Conservation (phyloP, 345 rosid species). For the Isatis tinctoria region DNA sequence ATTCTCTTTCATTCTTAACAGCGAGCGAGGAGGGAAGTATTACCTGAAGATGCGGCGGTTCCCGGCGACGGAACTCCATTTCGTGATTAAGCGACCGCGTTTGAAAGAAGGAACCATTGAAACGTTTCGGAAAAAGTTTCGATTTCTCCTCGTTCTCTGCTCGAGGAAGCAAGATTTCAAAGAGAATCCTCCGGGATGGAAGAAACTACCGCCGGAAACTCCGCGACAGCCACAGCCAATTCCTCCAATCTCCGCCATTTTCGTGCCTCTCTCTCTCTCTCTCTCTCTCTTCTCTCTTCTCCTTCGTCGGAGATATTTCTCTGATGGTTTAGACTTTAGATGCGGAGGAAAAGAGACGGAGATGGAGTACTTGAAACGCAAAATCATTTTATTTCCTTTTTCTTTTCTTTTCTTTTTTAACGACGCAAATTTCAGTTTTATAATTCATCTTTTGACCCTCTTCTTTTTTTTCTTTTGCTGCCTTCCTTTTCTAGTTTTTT, state of each 20-base stretch:
- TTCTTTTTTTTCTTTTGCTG: neutral
- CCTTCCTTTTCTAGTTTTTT: neutral
- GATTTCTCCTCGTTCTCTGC: slow-evolving; percentile 31
- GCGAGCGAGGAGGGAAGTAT: neutral
- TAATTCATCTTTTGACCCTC: neutral
- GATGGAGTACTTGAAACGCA: slow-evolving; percentile 31
- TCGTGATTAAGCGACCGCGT: slow-evolving; percentile 33
- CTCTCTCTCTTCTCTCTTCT: no score
- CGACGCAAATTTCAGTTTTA: neutral
- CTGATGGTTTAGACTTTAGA: slow-evolving; percentile 31
- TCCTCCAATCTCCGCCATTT: slow-evolving; percentile 46
- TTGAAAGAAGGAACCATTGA: slow-evolving; percentile 43
- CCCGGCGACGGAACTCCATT: slow-evolving; percentile 36
- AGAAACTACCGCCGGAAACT: slow-evolving; percentile 31
- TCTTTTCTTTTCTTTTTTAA: neutral
- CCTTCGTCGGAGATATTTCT: slow-evolving; percentile 38
- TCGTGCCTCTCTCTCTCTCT: neutral
- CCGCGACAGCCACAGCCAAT: slow-evolving; percentile 44
- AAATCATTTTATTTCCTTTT: neutral
- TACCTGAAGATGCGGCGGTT: slow-evolving; percentile 53
- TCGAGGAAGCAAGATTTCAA: slow-evolving; percentile 34
- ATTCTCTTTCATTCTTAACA: neutral
- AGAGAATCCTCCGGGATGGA: slow-evolving; percentile 25
- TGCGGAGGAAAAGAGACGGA: slow-evolving; percentile 41
- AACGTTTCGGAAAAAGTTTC: slow-evolving; percentile 43